Evolutionary conservation across 495 filamentous ascomycete species (phyloP), one percentile per base, ranked within the genome.

Genomic region (Penicillium canescens): DNA sequence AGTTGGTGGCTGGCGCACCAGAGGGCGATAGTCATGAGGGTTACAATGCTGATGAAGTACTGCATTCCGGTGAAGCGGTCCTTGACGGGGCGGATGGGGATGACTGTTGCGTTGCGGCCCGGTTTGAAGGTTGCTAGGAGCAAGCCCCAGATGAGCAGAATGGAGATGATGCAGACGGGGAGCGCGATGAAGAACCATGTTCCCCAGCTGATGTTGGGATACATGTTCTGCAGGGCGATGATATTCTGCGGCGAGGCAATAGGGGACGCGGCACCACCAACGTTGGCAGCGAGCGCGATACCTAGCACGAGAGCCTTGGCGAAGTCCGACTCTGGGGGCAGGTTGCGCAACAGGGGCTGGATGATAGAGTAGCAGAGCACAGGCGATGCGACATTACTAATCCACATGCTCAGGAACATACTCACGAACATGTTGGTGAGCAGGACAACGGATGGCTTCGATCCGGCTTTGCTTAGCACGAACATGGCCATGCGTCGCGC

Each of bases 231-330:
- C 39, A 99, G 76, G 7, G 94, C 94, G 50, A 99, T 93, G 46
- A 99, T 89, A 63, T 99, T 99, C 69, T 99, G 94, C 0, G 94
- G 94, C 11, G 89, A 94, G 13, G 94, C 94, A 64, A 99, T 99
- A 4, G 94, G 94, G 13, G 91, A 96, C 1, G 96, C 91, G 66
- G 94, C 95, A 56, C 94, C 94, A 52, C 94, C 94, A 41, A 99
- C 91, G 68, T 97, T 97, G 20, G 90, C 92, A 35, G 93, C 88
- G 6, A 99, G 84, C 2, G 94, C 94, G 64, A 99, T 99, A 50
- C 94, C 94, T 46, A 99, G 82, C 62, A 99, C 92, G 43, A 99
- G 85, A 3, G 94, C 91, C 71, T 95, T 96, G 54, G 90, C 89
- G 78, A 99, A 98, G 56, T 86, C 79, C 21, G 91, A 96, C 58